Conservation (phyloP, 2,329 filamentous ascomycete genomes). For the Paecilomyces fulvus region DNA sequence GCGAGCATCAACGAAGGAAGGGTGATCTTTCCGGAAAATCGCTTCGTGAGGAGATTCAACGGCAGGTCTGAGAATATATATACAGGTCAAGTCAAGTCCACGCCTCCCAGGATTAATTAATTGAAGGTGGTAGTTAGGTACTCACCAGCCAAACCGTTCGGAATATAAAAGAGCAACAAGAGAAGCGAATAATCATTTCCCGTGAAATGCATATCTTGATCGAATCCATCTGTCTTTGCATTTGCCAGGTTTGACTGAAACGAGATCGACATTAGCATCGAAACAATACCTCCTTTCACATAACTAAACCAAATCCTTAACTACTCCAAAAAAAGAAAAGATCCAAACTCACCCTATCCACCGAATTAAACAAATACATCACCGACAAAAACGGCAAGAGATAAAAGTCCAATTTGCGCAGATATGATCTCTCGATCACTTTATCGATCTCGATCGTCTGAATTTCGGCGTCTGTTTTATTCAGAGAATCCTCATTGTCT, state of each 20-base stretch:
- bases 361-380: slow-evolving; percentile 1
- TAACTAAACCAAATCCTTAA: neutral
- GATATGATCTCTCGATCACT: neutral
- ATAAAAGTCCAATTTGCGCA: neutral
- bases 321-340: neutral
- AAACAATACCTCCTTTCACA: neutral
- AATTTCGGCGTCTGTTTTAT: neutral
- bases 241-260: slow-evolving; percentile 4
- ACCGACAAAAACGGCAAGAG: neutral
- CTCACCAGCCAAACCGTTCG: slow-evolving; percentile 35
- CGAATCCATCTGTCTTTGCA: slow-evolving; percentile 42
- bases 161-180: slow-evolving; percentile 44
- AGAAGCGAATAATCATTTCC: slow-evolving; percentile 21
- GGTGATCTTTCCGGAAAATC: slow-evolving; percentile 3
- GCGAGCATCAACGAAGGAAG: slow-evolving; percentile 7
- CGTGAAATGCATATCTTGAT: slow-evolving; percentile 26
- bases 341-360: neutral
- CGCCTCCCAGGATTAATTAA: neutral
- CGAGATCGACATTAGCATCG: neutral
- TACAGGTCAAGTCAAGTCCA: neutral
- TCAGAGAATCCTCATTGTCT: neutral
- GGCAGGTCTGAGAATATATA: slow-evolving; percentile 32
- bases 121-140: too few species aligned
- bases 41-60: slow-evolving; percentile 22
- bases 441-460: neutral